Evolutionary conservation across 2,329 filamentous ascomycete species (phyloP).

Genomic region (Fusarium tjaetaba): DNA sequence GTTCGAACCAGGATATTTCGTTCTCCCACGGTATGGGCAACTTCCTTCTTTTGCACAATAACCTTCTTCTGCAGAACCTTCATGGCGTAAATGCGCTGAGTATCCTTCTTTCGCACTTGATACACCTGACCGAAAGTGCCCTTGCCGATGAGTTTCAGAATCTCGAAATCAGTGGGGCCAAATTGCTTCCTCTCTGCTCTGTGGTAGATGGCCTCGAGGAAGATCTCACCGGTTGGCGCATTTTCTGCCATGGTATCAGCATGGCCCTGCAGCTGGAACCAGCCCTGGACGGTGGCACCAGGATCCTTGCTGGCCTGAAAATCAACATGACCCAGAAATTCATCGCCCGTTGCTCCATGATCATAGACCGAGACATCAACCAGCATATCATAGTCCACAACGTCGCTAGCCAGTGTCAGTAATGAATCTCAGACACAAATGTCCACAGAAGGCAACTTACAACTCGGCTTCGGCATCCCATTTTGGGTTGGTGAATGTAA

Average conservation of each 20-base stretch:
- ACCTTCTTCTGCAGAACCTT: constrained; percentile 99
- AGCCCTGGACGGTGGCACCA: constrained; percentile 80
- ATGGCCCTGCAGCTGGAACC: constrained; percentile 84
- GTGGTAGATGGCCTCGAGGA: constrained; percentile 86
- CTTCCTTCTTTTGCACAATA: constrained; percentile 99
- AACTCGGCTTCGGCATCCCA: constrained; percentile 97
- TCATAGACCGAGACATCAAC: constrained; percentile 96
- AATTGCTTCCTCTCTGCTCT: constrained; percentile 89
- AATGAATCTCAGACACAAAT: background rate
- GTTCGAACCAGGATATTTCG: constrained; percentile 97
- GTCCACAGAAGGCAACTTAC: constrained; percentile 64
- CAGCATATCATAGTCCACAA: constrained; percentile 89
- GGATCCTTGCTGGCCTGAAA: constrained; percentile 74
- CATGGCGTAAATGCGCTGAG: constrained; percentile 96
- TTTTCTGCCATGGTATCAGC: constrained; percentile 76
- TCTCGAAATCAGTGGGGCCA: constrained; percentile 94
- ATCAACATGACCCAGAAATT: constrained; percentile 90
- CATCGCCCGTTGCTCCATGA: constrained; percentile 79
- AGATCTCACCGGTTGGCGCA: constrained; percentile 85
- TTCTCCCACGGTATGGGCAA: constrained; percentile 96
- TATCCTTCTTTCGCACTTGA: constrained; percentile 97
- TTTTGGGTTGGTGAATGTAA: constrained; percentile 80
- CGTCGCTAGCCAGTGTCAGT: constrained; percentile 73
- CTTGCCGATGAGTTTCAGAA: constrained; percentile 95
- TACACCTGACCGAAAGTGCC: constrained; percentile 99